Evolutionary conservation across 1,284 basidiomycete genomes (phyloP).

Genomic region (Ganoderma boninense): DNA sequence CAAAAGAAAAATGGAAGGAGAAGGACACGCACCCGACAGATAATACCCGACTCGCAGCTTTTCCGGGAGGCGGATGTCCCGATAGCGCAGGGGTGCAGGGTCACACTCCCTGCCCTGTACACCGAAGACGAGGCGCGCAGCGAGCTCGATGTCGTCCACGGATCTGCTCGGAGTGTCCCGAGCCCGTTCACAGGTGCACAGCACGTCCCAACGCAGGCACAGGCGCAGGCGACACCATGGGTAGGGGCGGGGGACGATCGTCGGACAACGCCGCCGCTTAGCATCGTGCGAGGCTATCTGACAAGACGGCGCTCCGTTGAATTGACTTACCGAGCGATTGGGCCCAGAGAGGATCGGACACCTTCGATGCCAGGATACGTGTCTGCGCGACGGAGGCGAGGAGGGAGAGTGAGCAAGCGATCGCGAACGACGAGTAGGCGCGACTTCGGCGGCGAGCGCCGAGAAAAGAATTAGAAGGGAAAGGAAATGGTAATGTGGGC

Average conservation of each 20-base stretch:
- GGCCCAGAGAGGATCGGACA: slow-evolving; percentile 15
- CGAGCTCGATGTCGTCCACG: slow-evolving; percentile 72
- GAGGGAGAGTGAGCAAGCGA: neutral
- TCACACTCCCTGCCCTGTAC: slow-evolving; percentile 48
- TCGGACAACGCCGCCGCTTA: slow-evolving; percentile 4
- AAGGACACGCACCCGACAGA: slow-evolving; percentile 54
- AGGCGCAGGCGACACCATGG: neutral
- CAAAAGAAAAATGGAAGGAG: neutral
- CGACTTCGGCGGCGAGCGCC: neutral
- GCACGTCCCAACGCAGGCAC: neutral
- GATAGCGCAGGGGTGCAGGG: slow-evolving; percentile 67
- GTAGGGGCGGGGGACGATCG: slow-evolving; percentile 5
- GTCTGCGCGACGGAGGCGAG: slow-evolving; percentile 6
- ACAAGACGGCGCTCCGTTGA: neutral
- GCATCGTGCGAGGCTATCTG: slow-evolving; percentile 8
- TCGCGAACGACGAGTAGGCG: neutral
- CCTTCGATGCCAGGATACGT: slow-evolving; percentile 19
- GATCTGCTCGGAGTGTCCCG: slow-evolving; percentile 47
- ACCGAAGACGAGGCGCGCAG: slow-evolving; percentile 65
- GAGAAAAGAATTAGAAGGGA: neutral
- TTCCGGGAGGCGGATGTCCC: slow-evolving; percentile 57
- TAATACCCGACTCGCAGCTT: slow-evolving; percentile 82
- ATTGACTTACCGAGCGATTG: slow-evolving; percentile 17
- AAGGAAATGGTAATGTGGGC: neutral
- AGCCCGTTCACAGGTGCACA: neutral